phyloP scores from a whole-genome alignment of 2,329 filamentous ascomycete species.

The Fusarium sp. region DNA sequence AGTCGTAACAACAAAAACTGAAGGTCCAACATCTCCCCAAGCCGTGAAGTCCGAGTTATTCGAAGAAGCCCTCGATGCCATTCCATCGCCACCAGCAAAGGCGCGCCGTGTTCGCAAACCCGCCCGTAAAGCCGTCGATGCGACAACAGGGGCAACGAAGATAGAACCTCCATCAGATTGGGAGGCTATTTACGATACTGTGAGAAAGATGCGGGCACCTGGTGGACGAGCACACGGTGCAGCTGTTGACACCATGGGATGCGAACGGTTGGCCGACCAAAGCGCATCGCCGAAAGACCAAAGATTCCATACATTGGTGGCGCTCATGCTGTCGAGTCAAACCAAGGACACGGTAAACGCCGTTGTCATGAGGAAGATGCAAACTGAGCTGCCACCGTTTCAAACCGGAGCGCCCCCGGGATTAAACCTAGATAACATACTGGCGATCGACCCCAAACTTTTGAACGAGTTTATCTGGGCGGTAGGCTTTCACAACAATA shows the following conservation, averaged over 20 bases:
- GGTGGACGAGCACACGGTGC: conserved; percentile 74
- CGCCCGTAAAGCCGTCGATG: conserved; percentile 59
- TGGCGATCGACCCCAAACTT: conserved; percentile 74
- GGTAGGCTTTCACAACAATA: conserved; percentile 95
- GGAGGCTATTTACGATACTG: conserved; percentile 82
- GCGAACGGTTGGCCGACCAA: conserved; percentile 77
- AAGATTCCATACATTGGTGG: conserved; percentile 87
- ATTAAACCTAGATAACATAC: conserved; percentile 81
- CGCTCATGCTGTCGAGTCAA: conserved; percentile 91
- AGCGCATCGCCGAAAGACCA: conserved; percentile 66
- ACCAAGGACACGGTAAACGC: conserved; percentile 94
- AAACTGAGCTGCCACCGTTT: conserved; percentile 75
- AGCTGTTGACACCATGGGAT: conserved; percentile 98
- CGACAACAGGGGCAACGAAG: conserved; percentile 55
- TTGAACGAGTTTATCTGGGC: conserved; percentile 82
- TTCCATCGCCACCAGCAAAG: conserved; percentile 46
- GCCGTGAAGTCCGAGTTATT: conserved; percentile 57
- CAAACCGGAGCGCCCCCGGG: conserved; percentile 59
- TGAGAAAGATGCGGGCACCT: conserved; percentile 78
- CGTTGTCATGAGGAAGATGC: conserved; percentile 82
- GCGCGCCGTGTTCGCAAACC: conserved; percentile 59
- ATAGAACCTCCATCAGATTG: conserved; percentile 79
- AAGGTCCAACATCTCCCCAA: conserved; percentile 31
- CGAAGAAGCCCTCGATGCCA: conserved; percentile 46
- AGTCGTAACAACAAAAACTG: conserved; percentile 33